Percentiles rank a stretch among this genome's conserved stretches.
These are phyloP conservation scores for Myxozyma geophila DNA, from an alignment of 805 yeast species.

Conservation along the genomic window DNA sequence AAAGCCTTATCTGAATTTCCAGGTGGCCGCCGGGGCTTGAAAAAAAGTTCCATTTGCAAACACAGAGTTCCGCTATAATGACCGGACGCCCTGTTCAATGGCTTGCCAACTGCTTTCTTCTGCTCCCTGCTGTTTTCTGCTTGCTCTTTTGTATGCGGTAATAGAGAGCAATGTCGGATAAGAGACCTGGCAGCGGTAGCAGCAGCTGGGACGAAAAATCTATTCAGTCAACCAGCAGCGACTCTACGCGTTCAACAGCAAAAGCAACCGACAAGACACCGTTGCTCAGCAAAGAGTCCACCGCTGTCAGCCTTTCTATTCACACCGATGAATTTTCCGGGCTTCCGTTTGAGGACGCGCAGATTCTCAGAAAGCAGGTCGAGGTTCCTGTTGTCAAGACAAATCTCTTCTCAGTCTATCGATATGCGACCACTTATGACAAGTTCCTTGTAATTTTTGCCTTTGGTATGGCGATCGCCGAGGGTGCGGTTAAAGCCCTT, in stretches of 20 bases:
- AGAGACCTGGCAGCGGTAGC: not conserved
- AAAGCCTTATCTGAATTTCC: too few species aligned
- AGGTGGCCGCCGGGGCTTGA: too few species aligned
- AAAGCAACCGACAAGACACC: constrained; percentile 5
- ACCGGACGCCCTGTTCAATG: too few species aligned
- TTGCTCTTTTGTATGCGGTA: not conserved
- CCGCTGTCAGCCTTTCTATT: not conserved
- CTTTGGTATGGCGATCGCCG: constrained; percentile 38
- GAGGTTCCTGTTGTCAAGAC: constrained; percentile 36
- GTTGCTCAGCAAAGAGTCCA: constrained; percentile 2
- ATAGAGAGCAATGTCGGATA: not conserved
- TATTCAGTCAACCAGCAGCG: not conserved
- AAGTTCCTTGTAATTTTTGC: constrained; percentile 40
- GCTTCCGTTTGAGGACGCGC: constrained; percentile 43
- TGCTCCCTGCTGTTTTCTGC: not conserved
- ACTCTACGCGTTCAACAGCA: not conserved
- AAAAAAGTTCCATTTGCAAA: too few species aligned
- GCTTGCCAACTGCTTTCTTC: not conserved
- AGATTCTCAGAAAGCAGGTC: constrained; percentile 45
- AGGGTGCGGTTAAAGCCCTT: constrained; percentile 46
- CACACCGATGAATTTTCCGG: constrained; percentile 31
- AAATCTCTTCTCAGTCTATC: constrained; percentile 40
- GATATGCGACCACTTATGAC: constrained; percentile 44
- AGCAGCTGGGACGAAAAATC: constrained; percentile 4
- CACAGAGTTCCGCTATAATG: too few species aligned